Base-by-base conservation (phyloP, 2,329 filamentous ascomycete genomes). In the Blastomyces percursus region DNA sequence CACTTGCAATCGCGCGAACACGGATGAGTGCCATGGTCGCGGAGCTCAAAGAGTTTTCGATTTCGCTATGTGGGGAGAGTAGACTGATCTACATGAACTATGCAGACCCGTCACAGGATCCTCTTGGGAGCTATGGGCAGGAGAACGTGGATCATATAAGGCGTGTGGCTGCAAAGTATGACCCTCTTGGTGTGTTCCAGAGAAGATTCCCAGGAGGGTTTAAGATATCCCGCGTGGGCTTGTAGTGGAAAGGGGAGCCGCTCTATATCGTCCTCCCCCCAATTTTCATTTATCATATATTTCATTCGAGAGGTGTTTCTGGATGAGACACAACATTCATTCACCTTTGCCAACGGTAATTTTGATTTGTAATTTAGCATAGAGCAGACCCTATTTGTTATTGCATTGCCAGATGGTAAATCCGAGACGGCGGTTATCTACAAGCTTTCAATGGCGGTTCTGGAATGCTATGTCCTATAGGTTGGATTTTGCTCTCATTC, bases 91-190 rank as follows among this genome's bases (percentile, higher is more conserved):
- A 62, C 54, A 19, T 62, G 35, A 40, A 62, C 38, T 62, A 62
- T 42, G 61, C 61, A 21, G 42, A 35, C 60, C 2, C 59, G 30
- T 27, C 21, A 32, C 35, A 59, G 48, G 55, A 62, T 59, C 14
- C 59, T 27, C 38, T 62, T 19, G 32, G 40, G 9, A 50, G 56
- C 60, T 60, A 63, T 30, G 57, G 57, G 2, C 2, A 11, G 14
- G 21, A 40, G 11, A 62, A 62, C 48, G 46, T 75, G 50, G 66
- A 65, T 4, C 71, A 67, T 44, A 44, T 67, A 44, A 51, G 46
- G 27, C 32, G 30, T 7, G 59, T 61, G 19, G 35, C 59, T 35
- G 51, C 30, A 16, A 58, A 57, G 57, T 66, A 66, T 58, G 64
- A 66, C 48, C 63, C 64, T 2, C 5, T 44, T 4, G 61, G 63